Percentiles rank a stretch among this genome's conserved stretches.
phyloP scores from a whole-genome alignment of 768 basidiomycete species.

The Collybia sp. region DNA sequence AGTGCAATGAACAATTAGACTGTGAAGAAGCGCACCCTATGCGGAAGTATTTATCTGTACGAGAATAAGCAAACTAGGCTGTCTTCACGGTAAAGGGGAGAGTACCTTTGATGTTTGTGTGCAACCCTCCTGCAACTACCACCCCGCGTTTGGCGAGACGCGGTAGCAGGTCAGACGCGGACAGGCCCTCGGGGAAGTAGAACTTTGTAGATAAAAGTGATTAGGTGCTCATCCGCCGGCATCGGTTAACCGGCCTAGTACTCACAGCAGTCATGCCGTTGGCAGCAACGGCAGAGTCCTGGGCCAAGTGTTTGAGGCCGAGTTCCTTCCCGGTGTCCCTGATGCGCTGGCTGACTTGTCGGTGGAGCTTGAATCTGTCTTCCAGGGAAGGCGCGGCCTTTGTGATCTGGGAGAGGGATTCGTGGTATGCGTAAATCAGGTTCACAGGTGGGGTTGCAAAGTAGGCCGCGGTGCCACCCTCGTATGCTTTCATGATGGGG shows the following conservation, averaged over 20 bases:
- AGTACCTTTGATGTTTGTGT: constrained; percentile 76
- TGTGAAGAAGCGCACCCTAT: constrained; percentile 52
- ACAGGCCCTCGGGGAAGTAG: constrained; percentile 82
- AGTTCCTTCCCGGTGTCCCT: constrained; percentile 61
- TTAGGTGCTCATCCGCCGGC: neutral
- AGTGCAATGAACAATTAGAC: constrained; percentile 2
- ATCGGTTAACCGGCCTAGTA: neutral
- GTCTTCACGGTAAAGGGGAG: neutral
- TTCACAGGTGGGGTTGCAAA: constrained; percentile 97
- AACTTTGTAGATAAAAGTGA: constrained; percentile 32
- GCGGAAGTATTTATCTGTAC: constrained; percentile 82
- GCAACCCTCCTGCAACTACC: constrained; percentile 85
- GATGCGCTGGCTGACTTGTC: constrained; percentile 59
- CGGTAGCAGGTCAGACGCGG: constrained; percentile 72
- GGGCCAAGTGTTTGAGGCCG: constrained; percentile 72
- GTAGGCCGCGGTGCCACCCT: constrained; percentile 75
- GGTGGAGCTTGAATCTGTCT: constrained; percentile 76
- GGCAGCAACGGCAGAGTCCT: constrained; percentile 58
- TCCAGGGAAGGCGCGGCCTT: constrained; percentile 58
- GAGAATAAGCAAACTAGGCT: neutral
- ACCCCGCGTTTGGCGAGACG: constrained; percentile 67
- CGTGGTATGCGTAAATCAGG: constrained; percentile 86
- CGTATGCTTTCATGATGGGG: constrained; percentile 93
- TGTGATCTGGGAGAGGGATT: constrained; percentile 74
- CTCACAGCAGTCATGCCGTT: constrained; percentile 93